Conservation (phyloP, 305 asterid species). For the Euphrasia arctica region DNA sequence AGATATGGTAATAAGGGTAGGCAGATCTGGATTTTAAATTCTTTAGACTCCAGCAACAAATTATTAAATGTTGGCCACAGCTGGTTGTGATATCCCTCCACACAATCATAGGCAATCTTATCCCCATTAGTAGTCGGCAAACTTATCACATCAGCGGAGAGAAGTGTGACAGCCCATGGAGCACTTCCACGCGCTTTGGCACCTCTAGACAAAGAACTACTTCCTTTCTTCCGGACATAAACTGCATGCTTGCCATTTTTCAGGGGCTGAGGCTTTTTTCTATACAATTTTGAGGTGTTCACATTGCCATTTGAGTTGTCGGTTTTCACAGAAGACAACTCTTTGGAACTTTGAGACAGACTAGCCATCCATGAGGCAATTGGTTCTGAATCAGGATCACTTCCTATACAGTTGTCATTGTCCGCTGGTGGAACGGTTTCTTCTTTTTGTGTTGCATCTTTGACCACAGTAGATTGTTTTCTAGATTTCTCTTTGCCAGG, state of each 20-base stretch:
- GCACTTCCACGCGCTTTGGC: slow-evolving; percentile 37
- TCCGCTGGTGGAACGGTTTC: slow-evolving; percentile 38
- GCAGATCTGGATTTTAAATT: slow-evolving; percentile 45
- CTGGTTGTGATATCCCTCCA: slow-evolving; percentile 26
- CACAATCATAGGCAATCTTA: slow-evolving; percentile 22
- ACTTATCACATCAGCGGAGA: slow-evolving; percentile 25
- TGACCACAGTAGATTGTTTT: slow-evolving; percentile 34
- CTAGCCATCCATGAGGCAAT: slow-evolving; percentile 91
- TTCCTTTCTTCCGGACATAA: slow-evolving; percentile 67
- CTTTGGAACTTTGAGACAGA: slow-evolving; percentile 67
- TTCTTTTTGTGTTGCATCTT: slow-evolving; percentile 31
- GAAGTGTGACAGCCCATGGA: slow-evolving; percentile 27
- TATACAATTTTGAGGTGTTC: slow-evolving; percentile 33
- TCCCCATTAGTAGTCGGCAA: slow-evolving; percentile 28
- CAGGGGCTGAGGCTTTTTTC: slow-evolving; percentile 35
- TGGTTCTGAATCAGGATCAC: slow-evolving; percentile 77
- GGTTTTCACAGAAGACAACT: slow-evolving; percentile 40
- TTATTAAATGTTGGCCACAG: slow-evolving; percentile 41
- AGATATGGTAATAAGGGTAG: slow-evolving; percentile 41
- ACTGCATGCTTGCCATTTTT: slow-evolving; percentile 43
- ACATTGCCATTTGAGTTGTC: slow-evolving; percentile 37
- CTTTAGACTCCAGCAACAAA: slow-evolving; percentile 36
- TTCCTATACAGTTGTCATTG: slow-evolving; percentile 44
- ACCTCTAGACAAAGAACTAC: slow-evolving; percentile 34
- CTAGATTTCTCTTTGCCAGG: slow-evolving; percentile 55